phyloP scores from a whole-genome alignment of 2,329 filamentous ascomycete genomes.

The Talaromyces sp. region DNA sequence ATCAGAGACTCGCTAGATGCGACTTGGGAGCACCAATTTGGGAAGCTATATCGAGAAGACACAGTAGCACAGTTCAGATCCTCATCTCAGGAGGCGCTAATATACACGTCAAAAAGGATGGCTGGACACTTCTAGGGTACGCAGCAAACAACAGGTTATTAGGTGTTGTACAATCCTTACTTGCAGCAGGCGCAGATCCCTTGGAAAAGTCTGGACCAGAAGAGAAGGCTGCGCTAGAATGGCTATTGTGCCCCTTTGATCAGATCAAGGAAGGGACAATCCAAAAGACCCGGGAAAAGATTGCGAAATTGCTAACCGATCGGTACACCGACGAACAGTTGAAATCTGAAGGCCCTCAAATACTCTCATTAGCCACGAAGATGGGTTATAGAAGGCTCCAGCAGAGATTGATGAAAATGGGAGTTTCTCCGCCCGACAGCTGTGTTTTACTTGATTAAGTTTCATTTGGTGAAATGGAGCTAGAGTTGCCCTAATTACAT shows the following conservation, averaged over 20 bases:
- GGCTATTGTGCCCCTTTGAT: neutral
- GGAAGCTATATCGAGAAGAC: neutral
- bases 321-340: neutral
- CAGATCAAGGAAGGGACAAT: neutral
- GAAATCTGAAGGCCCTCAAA: neutral
- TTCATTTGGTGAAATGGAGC: neutral
- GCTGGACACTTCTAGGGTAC: neutral
- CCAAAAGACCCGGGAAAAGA: neutral
- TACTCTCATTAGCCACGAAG: neutral
- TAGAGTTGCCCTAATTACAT: neutral
- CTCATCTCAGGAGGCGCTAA: neutral
- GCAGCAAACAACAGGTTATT: neutral
- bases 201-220: neutral
- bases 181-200: neutral
- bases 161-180: neutral
- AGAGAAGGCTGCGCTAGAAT: neutral
- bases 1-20: neutral
- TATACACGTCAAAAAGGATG: neutral
- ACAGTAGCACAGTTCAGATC: neutral
- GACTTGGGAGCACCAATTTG: neutral
- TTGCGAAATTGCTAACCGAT: neutral
- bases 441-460: neutral
- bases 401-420: neutral
- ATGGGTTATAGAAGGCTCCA: neutral
- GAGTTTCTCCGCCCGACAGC: neutral